Evolutionary conservation across 768 basidiomycete genomes (phyloP).

Genomic region (Termitomyces sp.): DNA sequence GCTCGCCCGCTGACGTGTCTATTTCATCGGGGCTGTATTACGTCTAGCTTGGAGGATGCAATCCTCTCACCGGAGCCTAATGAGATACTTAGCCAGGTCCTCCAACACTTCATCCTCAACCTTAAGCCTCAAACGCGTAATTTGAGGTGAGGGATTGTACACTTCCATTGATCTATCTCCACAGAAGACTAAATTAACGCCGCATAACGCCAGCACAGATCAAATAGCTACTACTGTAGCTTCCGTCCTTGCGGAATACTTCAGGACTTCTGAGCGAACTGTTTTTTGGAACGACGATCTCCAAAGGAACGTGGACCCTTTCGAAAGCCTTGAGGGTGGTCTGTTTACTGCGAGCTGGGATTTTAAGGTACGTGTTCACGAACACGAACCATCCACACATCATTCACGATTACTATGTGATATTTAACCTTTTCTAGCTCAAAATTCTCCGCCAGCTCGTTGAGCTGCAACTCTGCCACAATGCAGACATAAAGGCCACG

Average conservation of each 20-base stretch:
- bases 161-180: constrained; percentile 20
- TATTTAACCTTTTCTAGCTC: constrained; percentile 42
- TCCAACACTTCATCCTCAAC: constrained; percentile 74
- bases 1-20: constrained; percentile 17
- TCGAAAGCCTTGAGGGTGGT: constrained; percentile 56
- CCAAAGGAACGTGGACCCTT: constrained; percentile 68
- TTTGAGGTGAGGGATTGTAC: constrained; percentile 61
- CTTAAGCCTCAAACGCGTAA: constrained; percentile 87
- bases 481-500: constrained; percentile 56
- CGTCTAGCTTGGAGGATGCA: constrained; percentile 70
- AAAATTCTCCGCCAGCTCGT: constrained; percentile 80
- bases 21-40: constrained; percentile 22
- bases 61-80: constrained; percentile 68
- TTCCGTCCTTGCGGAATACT: constrained; percentile 61
- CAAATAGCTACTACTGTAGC: constrained; percentile 76
- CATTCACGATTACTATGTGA: constrained; percentile 11
- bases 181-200: constrained; percentile 26
- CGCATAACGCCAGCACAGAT: constrained; percentile 53
- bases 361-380: constrained; percentile 56
- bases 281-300: constrained; percentile 75
- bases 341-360: constrained; percentile 81
- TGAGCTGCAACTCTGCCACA: constrained; percentile 74
- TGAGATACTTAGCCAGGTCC: constrained; percentile 64
- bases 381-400: not conserved
- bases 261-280: constrained; percentile 69